Conservation (phyloP, 208 protist species). For the Trypanosoma avium region DNA sequence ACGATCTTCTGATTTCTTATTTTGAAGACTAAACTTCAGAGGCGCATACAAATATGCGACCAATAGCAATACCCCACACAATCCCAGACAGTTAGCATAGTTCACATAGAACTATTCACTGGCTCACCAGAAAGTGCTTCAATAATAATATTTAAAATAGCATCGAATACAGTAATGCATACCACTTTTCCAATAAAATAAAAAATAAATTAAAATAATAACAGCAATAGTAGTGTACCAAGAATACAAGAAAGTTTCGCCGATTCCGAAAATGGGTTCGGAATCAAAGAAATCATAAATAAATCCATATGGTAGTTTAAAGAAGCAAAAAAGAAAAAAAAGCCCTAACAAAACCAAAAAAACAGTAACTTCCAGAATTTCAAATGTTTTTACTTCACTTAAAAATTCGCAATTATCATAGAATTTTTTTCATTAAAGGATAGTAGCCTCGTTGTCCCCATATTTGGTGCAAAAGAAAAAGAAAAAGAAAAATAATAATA, state of each 20-base stretch:
- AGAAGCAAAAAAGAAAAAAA: conserved; percentile 73
- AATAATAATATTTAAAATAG: conserved; percentile 64
- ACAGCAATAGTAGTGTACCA: conserved; percentile 38
- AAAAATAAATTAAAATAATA: conserved; percentile 29
- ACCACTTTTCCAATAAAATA: conserved; percentile 50
- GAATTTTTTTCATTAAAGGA: neutral
- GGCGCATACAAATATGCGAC: conserved; percentile 58
- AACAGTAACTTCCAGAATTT: too few relatives aligned
- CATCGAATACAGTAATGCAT: conserved; percentile 58
- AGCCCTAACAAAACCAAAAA: too few relatives aligned
- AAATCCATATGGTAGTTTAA: conserved; percentile 60
- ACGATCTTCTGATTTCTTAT: conserved; percentile 49
- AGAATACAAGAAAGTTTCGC: conserved; percentile 28
- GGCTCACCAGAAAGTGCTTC: conserved; percentile 39
- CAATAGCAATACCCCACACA: conserved; percentile 63
- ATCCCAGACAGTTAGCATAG: conserved; percentile 61
- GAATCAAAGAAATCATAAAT: conserved; percentile 56
- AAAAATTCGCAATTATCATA: neutral
- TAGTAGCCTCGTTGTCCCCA: neutral
- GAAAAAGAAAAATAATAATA: too few relatives aligned
- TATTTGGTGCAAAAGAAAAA: neutral
- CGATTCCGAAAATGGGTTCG: conserved; percentile 39
- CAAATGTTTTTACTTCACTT: neutral
- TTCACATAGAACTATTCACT: conserved; percentile 36
- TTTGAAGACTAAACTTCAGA: conserved; percentile 70